Evolutionary conservation across 306 rosid genomes (phyloP).

Genomic region (Fragaria nilgerrensis): DNA sequence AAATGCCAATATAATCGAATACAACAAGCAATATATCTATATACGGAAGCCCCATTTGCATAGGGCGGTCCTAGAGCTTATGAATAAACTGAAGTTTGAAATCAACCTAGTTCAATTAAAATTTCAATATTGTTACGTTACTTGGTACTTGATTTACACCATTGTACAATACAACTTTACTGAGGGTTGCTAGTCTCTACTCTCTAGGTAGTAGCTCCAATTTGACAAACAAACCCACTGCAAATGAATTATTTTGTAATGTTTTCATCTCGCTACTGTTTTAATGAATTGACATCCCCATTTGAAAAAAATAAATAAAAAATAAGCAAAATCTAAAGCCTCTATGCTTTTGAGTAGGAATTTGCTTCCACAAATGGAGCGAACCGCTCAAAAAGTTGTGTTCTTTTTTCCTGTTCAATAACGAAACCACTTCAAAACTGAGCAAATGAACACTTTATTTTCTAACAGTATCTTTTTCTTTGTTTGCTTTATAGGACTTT

Average conservation of each 20-base stretch:
- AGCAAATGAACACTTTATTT: slow-evolving; percentile 19
- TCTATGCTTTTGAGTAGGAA: slow-evolving; percentile 27
- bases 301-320: background rate
- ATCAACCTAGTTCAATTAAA: background rate
- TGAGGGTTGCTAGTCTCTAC: background rate
- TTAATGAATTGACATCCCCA: background rate
- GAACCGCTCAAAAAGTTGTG: slow-evolving; percentile 21
- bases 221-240: background rate
- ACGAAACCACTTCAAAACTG: slow-evolving; percentile 15
- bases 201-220: background rate
- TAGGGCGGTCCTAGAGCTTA: background rate
- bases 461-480: slow-evolving; percentile 19
- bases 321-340: slow-evolving; percentile 17
- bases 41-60: background rate
- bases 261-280: background rate
- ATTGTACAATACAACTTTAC: background rate
- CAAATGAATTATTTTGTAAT: background rate
- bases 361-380: slow-evolving; percentile 35
- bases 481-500: slow-evolving; percentile 30
- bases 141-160: background rate
- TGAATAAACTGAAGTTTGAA: too few species aligned
- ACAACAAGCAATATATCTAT: background rate
- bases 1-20: background rate
- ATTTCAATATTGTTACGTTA: background rate
- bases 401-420: slow-evolving; percentile 29